Conservation (phyloP, 805 yeast species). For the Suhomyces pyralidae region DNA sequence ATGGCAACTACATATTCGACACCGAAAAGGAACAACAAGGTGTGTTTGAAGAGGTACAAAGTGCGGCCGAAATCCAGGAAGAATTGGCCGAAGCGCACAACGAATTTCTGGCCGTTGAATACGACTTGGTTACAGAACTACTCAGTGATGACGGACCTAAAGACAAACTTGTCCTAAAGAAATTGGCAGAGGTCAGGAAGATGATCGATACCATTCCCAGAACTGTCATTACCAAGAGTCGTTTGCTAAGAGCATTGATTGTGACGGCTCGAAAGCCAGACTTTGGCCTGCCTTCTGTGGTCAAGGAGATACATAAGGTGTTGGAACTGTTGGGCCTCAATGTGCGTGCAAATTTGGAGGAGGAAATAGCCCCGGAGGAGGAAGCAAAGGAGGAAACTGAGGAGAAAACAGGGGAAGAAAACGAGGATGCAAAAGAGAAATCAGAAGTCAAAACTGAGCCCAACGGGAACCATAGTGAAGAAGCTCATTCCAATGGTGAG, state of each 20-base stretch:
- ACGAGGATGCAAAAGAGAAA: constrained; percentile 2
- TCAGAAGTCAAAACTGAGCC: not conserved
- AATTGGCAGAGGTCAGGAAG: constrained; percentile 15
- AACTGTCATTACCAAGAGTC: constrained; percentile 28
- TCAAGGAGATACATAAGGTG: not conserved
- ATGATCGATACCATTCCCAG: constrained; percentile 24
- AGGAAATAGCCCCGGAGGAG: constrained; percentile 1
- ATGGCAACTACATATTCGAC: constrained; percentile 37
- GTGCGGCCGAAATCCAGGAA: constrained; percentile 18
- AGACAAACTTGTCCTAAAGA: constrained; percentile 15
- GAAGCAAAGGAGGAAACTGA: constrained; percentile 2
- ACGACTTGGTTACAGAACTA: constrained; percentile 14
- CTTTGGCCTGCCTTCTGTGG: not conserved
- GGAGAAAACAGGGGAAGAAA: constrained; percentile 4
- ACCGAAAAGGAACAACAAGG: constrained; percentile 26
- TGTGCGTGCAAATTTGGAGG: constrained; percentile 11
- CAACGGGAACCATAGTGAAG: not conserved
- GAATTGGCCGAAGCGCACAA: constrained; percentile 13
- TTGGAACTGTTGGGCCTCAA: not conserved
- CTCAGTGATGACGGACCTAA: constrained; percentile 13
- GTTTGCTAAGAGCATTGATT: constrained; percentile 29
- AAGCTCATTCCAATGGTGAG: not conserved
- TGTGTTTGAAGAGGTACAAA: constrained; percentile 24
- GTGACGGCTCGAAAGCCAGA: constrained; percentile 28
- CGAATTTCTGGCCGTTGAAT: constrained; percentile 16